Evolutionary conservation across 1,284 basidiomycete genomes (phyloP), one percentile per base, ranked within the genome.

Genomic region (Farysia itapuensis): DNA sequence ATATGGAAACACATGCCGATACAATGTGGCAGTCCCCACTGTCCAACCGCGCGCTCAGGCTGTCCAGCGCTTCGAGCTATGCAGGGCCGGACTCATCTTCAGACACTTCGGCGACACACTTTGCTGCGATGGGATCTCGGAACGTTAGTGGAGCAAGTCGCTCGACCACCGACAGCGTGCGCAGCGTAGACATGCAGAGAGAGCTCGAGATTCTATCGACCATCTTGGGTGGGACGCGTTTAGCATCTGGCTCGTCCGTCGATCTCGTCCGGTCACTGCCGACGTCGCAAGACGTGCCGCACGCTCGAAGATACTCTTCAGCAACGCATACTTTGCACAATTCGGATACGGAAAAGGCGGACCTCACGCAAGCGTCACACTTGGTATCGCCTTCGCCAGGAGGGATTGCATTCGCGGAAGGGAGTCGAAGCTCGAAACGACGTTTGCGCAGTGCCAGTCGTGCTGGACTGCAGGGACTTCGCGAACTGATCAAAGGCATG

Each of bases 161-260:
- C 4, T 54, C 56, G 1, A 51, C 47, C 6, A 48, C 49, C 1
- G 54, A 54, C 5, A 35, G 36, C 19, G 45, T 14, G 4, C 42
- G 67, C 7, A 52, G 43, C 37, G 52, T 70, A 7, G 46, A 64
- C 18, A 51, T 40, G 15, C 50, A 67, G 31, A 32, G 67, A 12
- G 67, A 70, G 43, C 59, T 67, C n/a, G 67, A 70, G 40, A 70
- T 70, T 29, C 25, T 70, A 7, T 53, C 64, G 13, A 52, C 60
- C 32, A 65, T 70, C 36, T 48, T 70, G 1, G 64, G 65, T 2
- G 48, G 50, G 4, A 29, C 51, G 3, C 56, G 35, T 22, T 28
- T 48, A 5, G 39, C 34, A 13, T 18, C 50, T 8, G 24, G 31
- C 9, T 33, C 31, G 9, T 9, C 9, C 8, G 18, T 33, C 31